Conservation (phyloP, 805 yeast genomes). For the Brettanomyces nanus region DNA sequence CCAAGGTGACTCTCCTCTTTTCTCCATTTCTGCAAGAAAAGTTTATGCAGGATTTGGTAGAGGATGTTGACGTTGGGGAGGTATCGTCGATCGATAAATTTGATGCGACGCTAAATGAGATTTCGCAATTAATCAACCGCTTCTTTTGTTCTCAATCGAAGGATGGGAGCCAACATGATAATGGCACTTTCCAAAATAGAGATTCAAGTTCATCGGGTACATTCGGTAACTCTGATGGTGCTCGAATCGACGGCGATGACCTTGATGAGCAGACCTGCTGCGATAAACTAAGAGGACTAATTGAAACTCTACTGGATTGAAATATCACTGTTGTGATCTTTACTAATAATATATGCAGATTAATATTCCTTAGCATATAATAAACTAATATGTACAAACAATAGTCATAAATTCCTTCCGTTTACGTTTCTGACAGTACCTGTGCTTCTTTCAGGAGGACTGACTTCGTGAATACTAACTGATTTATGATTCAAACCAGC, state of each 20-base stretch:
- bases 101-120: slow-evolving; percentile 14
- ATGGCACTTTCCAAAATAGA: no score
- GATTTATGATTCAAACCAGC: slow-evolving; percentile 46
- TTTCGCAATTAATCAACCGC: slow-evolving; percentile 8
- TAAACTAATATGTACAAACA: no score
- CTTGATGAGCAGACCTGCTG: slow-evolving; percentile 12
- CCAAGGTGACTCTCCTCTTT: not conserved
- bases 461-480: slow-evolving; percentile 58
- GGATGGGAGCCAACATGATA: slow-evolving; percentile 7
- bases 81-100: slow-evolving; percentile 7
- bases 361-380: not conserved
- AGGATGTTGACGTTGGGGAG: not conserved
- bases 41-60: not conserved
- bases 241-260: not conserved
- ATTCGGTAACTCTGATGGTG: slow-evolving; percentile 5
- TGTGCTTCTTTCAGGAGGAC: slow-evolving; percentile 26
- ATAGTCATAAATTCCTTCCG: no score
- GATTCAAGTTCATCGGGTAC: no score
- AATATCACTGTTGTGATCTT: not conserved
- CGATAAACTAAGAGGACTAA: slow-evolving; percentile 12
- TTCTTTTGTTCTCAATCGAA: slow-evolving; percentile 6
- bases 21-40: not conserved
- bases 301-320: slow-evolving; percentile 7
- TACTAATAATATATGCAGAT: no score
- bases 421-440: no score